Conservation (phyloP, 306 rosid genomes). For the apple (Malus domestica) region ASM211411v1 NC_041803.1:1803001-1803500, state of each 20-base stretch:
- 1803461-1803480: not conserved
- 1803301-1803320: not conserved
- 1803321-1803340: constrained; percentile 6
- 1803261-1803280: not conserved
- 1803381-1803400: not conserved
- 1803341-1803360: constrained; percentile 32
- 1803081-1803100: constrained; percentile 15
- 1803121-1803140: constrained; percentile 32
- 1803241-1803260: not conserved
- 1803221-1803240: not conserved
- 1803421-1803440: no score
- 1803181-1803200: constrained; percentile 24
- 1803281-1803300: not conserved
- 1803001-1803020: not conserved
- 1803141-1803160: not conserved
- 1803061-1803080: constrained; percentile 14
- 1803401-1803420: no score
- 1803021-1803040: constrained; percentile 4
- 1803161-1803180: not conserved
- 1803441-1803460: not conserved
- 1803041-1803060: constrained; percentile 7
- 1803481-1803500: not conserved
- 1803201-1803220: constrained; percentile 18
- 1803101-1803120: constrained; percentile 26
- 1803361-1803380: not conserved